Evolutionary conservation across 768 basidiomycete species (phyloP).

Genomic region (Boletus subcaerulescens): DNA sequence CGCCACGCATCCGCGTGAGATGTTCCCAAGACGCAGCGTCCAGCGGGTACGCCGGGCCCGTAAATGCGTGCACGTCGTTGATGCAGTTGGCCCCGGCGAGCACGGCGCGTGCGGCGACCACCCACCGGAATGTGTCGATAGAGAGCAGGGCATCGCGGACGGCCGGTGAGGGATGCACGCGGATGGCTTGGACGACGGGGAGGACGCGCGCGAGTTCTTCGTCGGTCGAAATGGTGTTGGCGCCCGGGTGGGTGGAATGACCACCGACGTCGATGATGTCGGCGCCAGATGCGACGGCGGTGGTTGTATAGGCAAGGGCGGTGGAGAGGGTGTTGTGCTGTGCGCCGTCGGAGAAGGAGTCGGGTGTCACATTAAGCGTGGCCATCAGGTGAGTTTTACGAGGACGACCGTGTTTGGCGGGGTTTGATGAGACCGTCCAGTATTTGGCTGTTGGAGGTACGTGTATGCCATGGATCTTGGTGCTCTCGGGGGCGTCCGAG

Average conservation of each 20-base stretch:
- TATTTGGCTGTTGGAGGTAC: slow-evolving; percentile 22
- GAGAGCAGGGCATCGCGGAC: slow-evolving; percentile 22
- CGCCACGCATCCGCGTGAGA: slow-evolving; percentile 57
- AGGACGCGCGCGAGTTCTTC: slow-evolving; percentile 76
- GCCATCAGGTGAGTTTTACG: slow-evolving; percentile 77
- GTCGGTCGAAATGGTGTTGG: slow-evolving; percentile 57
- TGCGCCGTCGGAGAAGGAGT: background rate
- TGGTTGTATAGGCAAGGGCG: slow-evolving; percentile 51
- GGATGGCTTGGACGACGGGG: slow-evolving; percentile 64
- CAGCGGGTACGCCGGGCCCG: slow-evolving; percentile 53
- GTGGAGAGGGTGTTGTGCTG: slow-evolving; percentile 38
- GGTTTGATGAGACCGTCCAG: slow-evolving; percentile 25
- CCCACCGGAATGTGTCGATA: slow-evolving; percentile 28
- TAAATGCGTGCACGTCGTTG: slow-evolving; percentile 87
- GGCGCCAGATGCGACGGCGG: slow-evolving; percentile 55
- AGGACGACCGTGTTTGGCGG: slow-evolving; percentile 9
- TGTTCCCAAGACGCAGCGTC: slow-evolving; percentile 34
- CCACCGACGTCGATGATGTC: slow-evolving; percentile 92
- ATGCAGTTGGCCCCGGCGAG: slow-evolving; percentile 77
- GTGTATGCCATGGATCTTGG: slow-evolving; percentile 6
- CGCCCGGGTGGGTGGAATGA: slow-evolving; percentile 86
- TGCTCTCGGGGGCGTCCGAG: slow-evolving; percentile 10
- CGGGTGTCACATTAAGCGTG: slow-evolving; percentile 47
- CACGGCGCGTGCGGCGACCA: slow-evolving; percentile 42
- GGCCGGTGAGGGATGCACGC: slow-evolving; percentile 27